These are phyloP conservation scores for Arachnomyces sp. DNA, from an alignment of 2,329 filamentous ascomycete species.

Conservation along the genomic window DNA sequence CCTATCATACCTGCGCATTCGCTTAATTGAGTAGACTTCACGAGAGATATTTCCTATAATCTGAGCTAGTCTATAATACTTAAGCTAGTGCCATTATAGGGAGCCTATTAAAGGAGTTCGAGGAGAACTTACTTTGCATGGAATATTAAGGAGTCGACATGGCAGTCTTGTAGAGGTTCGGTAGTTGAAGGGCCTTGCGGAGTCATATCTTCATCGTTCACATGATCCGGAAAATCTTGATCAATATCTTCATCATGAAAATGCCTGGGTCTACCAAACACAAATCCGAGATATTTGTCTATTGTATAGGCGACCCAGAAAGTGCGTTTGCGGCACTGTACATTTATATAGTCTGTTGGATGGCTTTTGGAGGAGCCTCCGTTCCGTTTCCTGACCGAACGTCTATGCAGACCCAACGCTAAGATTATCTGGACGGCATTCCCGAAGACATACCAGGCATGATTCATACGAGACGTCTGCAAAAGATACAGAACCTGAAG, in stretches of 20 bases:
- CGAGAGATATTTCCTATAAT: constrained; percentile 19
- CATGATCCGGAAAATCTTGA: constrained; percentile 41
- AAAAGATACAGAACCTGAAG: constrained; percentile 40
- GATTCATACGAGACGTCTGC: constrained; percentile 40
- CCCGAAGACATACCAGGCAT: constrained; percentile 43
- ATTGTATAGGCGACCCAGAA: constrained; percentile 55
- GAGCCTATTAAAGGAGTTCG: too few relatives aligned
- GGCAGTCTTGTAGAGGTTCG: constrained; percentile 18
- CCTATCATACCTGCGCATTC: constrained; percentile 15
- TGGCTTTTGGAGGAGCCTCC: constrained; percentile 9
- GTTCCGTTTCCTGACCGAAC: constrained; percentile 10
- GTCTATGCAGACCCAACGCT: constrained; percentile 18
- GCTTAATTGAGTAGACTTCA: constrained; percentile 19
- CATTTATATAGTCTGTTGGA: constrained; percentile 1
- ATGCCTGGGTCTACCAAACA: constrained; percentile 49
- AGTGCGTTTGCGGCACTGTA: constrained; percentile 44
- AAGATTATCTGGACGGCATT: constrained; percentile 34
- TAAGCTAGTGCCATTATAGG: not conserved
- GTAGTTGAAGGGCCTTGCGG: constrained; percentile 22
- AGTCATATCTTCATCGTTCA: constrained; percentile 49
- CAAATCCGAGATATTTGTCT: constrained; percentile 52
- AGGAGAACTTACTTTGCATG: constrained; percentile 28
- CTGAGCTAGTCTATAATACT: constrained; percentile 14
- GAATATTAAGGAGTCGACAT: constrained; percentile 31
- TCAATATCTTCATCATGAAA: constrained; percentile 56